These are phyloP conservation scores for Diaporthe sp. DNA, from an alignment of 2,329 filamentous ascomycete species.

Conservation along the genomic window DNA sequence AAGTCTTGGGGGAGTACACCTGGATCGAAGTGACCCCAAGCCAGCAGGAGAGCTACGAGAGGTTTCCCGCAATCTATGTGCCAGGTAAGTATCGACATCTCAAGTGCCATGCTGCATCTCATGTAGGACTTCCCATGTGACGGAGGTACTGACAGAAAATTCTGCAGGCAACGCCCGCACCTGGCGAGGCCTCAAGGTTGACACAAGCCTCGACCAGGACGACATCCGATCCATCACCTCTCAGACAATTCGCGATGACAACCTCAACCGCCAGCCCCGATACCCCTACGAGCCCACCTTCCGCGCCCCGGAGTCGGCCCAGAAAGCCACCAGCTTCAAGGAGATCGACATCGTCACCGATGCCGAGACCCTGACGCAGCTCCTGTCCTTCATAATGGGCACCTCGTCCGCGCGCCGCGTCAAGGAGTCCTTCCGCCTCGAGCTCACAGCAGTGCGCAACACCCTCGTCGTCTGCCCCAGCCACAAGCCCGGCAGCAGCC, in stretches of 20 bases:
- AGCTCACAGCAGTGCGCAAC: constrained; percentile 31
- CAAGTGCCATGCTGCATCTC: too few relatives aligned
- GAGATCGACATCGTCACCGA: constrained; percentile 35
- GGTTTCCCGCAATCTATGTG: constrained; percentile 35
- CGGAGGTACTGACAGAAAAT: neutral
- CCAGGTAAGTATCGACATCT: constrained; percentile 5
- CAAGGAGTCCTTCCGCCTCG: constrained; percentile 31
- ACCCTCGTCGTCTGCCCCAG: constrained; percentile 33
- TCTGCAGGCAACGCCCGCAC: constrained; percentile 25
- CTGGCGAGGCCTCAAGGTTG: constrained; percentile 19
- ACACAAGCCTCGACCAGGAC: neutral
- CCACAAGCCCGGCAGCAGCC: constrained; percentile 27
- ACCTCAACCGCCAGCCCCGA: constrained; percentile 10
- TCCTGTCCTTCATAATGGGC: constrained; percentile 27
- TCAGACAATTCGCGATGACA: constrained; percentile 23
- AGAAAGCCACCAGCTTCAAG: neutral
- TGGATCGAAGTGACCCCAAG: constrained; percentile 35
- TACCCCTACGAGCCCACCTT: constrained; percentile 38
- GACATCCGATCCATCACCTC: neutral
- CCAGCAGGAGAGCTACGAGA: constrained; percentile 11
- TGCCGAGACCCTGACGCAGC: constrained; percentile 23
- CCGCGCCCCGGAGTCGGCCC: constrained; percentile 23
- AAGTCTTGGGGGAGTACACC: constrained; percentile 37
- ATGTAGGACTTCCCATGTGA: neutral
- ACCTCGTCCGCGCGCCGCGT: neutral